Evolutionary conservation across 2,329 filamentous ascomycete genomes (phyloP).

Genomic region (Fusarium camptoceras): DNA sequence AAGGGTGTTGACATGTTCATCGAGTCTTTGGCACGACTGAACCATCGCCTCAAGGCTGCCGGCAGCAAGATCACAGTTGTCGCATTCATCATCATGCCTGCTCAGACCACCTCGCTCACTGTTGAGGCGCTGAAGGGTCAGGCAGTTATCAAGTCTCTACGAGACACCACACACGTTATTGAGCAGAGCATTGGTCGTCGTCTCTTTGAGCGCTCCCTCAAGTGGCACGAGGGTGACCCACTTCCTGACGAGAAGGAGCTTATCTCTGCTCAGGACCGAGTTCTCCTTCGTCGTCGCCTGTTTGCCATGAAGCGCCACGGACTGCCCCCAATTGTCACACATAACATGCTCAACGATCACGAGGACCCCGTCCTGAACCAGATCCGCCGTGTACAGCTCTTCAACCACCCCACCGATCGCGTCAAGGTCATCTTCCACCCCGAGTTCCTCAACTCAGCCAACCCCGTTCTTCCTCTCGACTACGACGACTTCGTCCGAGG

Average conservation of each 20-base stretch:
- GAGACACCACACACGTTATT: constrained; percentile 93
- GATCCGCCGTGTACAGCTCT: constrained; percentile 93
- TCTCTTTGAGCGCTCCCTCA: constrained; percentile 92
- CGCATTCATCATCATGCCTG: constrained; percentile 98
- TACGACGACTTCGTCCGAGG: constrained; percentile 99
- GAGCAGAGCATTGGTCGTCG: constrained; percentile 92
- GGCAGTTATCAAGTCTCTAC: constrained; percentile 94
- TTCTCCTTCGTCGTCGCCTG: constrained; percentile 87
- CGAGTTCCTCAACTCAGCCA: constrained; percentile 95
- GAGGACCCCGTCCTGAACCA: constrained; percentile 97
- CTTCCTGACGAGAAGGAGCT: constrained; percentile 97
- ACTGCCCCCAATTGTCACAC: constrained; percentile 94
- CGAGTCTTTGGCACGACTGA: constrained; percentile 92
- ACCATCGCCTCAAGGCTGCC: constrained; percentile 86
- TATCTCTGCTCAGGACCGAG: constrained; percentile 90
- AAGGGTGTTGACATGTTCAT: constrained; percentile 99
- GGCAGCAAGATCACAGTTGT: constrained; percentile 95
- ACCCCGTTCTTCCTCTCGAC: constrained; percentile 93
- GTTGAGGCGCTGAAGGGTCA: constrained; percentile 97
- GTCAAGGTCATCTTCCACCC: constrained; percentile 99
- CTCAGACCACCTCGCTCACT: constrained; percentile 92
- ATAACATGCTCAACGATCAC: constrained; percentile 96
- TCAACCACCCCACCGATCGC: constrained; percentile 93
- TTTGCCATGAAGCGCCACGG: constrained; percentile 96
- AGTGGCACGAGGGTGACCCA: constrained; percentile 94